Base-by-base conservation (phyloP, 108 stramenopile species). In the Cyclostephanos tholiformis region DNA sequence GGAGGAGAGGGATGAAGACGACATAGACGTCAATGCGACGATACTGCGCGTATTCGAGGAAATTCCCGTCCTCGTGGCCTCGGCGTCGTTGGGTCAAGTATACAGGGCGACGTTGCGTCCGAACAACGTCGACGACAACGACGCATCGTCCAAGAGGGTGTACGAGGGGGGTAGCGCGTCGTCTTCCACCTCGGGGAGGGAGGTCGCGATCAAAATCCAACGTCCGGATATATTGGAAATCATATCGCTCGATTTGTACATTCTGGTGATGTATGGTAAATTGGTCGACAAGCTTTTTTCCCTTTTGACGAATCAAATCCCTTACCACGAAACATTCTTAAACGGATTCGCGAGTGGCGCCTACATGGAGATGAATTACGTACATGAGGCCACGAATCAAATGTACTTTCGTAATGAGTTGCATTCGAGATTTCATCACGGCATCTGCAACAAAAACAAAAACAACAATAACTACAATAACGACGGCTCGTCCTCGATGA, bases 191-290 rank as follows among this genome's bases (percentile, higher is more conserved):
- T 41, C 41, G 41, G 9, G 41, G 29, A 63, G 68, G 32, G 26
- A 64, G 39, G 94, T 95, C 7, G 94, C 94, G 23, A 88, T 95
- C 77, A 95, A 95, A 82, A 82, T 97, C 16, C 96, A 97, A 69
- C 59, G 96, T 38, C 94, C 94, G 12, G 87, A 90, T 23, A 93
- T 97, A 79, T 68, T 86, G 16, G 65, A 77, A 49, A 73, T 73
- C 13, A 89, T 97, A 52, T 87, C 90, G 27, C 77, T 95, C 19
- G 96, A 97, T 77, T 75, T 97, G 52, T 91, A 78, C 55, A 69
- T 97, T 0, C 59, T 94, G 20, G 82, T 86, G 38, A 51, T 77
- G 36, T 87, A 82, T 36, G 91, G 89, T 11, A 69, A 80, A 38
- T 36, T 84, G 27, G 70, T 89, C 41, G 91, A 92, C 69, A 76